These are phyloP conservation scores for Leishmania lainsoni DNA, from an alignment of 208 protist genomes.

Conservation along the genomic window DNA sequence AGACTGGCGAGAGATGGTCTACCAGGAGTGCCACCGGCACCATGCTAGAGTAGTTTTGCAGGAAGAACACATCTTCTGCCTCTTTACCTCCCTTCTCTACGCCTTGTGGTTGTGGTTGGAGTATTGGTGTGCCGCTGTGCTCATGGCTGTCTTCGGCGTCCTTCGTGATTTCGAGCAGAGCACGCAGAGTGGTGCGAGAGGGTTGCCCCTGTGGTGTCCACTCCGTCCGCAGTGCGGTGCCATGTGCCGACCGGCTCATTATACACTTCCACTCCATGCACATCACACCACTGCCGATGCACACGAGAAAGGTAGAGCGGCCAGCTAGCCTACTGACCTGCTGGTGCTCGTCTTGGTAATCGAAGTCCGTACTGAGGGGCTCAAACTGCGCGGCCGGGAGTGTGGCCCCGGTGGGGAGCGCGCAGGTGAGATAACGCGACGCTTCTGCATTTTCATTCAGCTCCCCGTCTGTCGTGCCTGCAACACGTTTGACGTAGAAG, in stretches of 20 bases:
- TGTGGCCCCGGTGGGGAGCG: conserved; percentile 21
- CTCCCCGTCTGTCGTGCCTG: background rate
- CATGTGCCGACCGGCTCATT: conserved; percentile 15
- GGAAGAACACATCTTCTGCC: conserved; percentile 39
- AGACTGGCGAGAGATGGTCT: conserved; percentile 26
- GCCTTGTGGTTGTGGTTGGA: background rate
- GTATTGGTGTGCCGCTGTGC: background rate
- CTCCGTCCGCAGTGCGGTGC: conserved; percentile 39
- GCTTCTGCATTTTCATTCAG: background rate
- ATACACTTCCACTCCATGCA: conserved; percentile 42
- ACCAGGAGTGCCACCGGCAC: conserved; percentile 66
- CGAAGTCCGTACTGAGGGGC: background rate
- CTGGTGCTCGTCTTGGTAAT: background rate
- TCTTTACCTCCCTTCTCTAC: conserved; percentile 3
- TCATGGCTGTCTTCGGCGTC: background rate
- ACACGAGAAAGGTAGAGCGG: conserved; percentile 26
- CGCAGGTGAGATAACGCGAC: conserved; percentile 7
- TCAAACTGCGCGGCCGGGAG: conserved; percentile 14
- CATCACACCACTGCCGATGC: conserved; percentile 35
- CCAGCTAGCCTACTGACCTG: background rate
- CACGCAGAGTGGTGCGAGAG: conserved; percentile 29
- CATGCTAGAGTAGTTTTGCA: conserved; percentile 87
- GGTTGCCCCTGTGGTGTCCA: conserved; percentile 50
- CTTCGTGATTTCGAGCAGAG: conserved; percentile 13
- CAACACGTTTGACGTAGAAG: conserved; percentile 28